Evolutionary conservation across 345 rosid genomes (phyloP).

Genomic region (Lepidium sativum): DNA sequence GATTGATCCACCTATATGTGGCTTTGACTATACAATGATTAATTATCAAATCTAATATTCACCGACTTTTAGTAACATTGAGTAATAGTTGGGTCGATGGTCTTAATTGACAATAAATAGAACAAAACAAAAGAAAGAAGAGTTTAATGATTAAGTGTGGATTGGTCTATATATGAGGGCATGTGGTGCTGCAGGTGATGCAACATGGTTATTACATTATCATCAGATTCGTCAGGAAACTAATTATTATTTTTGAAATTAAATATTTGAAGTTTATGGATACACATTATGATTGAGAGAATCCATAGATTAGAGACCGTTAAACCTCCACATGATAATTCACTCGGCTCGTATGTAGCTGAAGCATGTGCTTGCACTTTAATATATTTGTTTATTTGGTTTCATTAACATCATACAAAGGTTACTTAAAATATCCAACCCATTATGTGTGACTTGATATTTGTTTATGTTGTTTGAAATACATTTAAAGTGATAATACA

Average conservation of each 20-base stretch:
- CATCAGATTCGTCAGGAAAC: conserved; percentile 21
- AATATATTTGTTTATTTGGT: background rate
- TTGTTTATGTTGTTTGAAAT: no score
- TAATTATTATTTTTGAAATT: background rate
- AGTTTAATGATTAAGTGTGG: conserved; percentile 14
- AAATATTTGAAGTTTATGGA: conserved; percentile 2
- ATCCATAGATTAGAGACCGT: conserved; percentile 26
- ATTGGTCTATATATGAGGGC: conserved; percentile 10
- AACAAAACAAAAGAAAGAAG: conserved; percentile 12
- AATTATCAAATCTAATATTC: background rate
- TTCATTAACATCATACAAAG: no score
- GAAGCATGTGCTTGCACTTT: background rate
- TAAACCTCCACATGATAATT: conserved; percentile 22
- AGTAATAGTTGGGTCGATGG: background rate
- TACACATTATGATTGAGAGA: conserved; percentile 13
- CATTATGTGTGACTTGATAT: background rate
- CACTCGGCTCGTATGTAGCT: conserved; percentile 2
- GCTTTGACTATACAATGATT: background rate
- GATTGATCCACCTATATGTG: background rate
- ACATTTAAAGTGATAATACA: no score
- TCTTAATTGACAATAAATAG: conserved; percentile 19
- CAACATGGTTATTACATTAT: conserved; percentile 16
- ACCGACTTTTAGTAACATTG: background rate
- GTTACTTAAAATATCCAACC: no score
- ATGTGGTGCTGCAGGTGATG: conserved; percentile 28